Base-by-base conservation (phyloP, 2,329 filamentous ascomycete genomes). In the Penicillium frequentans region DNA sequence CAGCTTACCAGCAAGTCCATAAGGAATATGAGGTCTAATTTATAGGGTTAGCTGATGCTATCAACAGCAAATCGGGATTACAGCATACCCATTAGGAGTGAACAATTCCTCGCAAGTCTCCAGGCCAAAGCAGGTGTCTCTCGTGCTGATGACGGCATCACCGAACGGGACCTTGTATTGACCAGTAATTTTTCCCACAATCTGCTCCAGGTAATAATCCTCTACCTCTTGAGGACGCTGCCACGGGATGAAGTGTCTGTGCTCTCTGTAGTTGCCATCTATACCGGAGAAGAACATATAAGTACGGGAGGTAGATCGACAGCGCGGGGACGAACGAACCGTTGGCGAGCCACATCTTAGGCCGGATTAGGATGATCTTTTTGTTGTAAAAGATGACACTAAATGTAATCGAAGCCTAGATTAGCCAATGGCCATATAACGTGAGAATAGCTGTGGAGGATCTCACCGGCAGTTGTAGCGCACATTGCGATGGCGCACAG, bases 101-200 rank as follows among this genome's bases (percentile, higher is more conserved):
- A 86, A 89, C 2, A 89, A 75, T 65, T 89, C 86, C 70, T 90
- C 88, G 62, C 88, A 90, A 0, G 86, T 89, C 73, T 88, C 86
- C 4, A 79, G 75, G 4, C 86, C 84, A 46, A 90, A 75, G 51
- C 82, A 82, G 1, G 86, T 89, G 68, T 91, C 88, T 5, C 77
- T 75, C 0, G 84, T 83, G 35, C 75, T 79, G 52, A 90, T 81
- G 23, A 90, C 80, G 4, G 82, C 86, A 72, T 92, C 90, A 3
- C 89, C 89, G 59, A 93, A 85, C 0, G 83, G 80, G 1, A 89
- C 85, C 56, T 80, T 82, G 27, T 75, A 74, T 59, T 84, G 79
- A 0, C 83, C 81, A 7, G 79, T 79, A 13, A 90, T 75, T 14
- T 84, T 77, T 54, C 82, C 79, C 5, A 90, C 81, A 61, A 82